Base-by-base conservation (phyloP, 257 asterid species). In the Ehretia macrophylla region DNA sequence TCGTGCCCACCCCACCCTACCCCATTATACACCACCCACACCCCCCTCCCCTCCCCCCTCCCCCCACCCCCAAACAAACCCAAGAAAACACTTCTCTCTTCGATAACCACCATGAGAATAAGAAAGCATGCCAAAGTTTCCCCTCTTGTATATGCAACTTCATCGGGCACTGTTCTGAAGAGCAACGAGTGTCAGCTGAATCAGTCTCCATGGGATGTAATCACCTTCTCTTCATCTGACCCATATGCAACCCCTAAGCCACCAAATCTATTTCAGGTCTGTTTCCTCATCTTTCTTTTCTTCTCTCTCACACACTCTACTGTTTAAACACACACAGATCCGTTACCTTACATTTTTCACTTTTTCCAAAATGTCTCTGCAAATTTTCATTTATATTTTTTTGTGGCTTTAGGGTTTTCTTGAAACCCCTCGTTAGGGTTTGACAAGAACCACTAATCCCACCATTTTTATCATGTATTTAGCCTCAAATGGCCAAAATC, bases 181-280 rank as follows among this genome's bases (percentile, higher is more conserved):
- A n/a, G 64, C 32, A 72, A 62, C 19, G n/a, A 65, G 8, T 81
- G 86, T 17, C 77, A 71, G 60, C 81, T 77, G 23, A 81, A 81
- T 48, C 86, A 81, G 47, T 72, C 83, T 32, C 83, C 86, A 1
- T 81, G 97, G 98, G 98, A 91, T 79, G 87, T 76, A 40, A 70
- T 82, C 39, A 66, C 66, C 49, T 85, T 85, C 72, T 73, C 91
- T 18, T 75, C 77, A 0, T 79, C 87, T 55, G 46, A 62, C 49
- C 66, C 68, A 11, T 32, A 51, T 5, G 20, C 81, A 11, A 23
- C 74, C 47, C 75, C 79, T 60, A 77, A 65, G 12, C 75, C 76
- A 4, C 79, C 80, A 10, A 63, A 71, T 17, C 65, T 22, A 19
- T 35, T 11, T 74, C 62, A 32, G 81, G 69, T 72, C 8, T 49